These are phyloP conservation scores for Thelephora terrestris DNA, from an alignment of 1,284 basidiomycete species.

Conservation along the genomic window DNA sequence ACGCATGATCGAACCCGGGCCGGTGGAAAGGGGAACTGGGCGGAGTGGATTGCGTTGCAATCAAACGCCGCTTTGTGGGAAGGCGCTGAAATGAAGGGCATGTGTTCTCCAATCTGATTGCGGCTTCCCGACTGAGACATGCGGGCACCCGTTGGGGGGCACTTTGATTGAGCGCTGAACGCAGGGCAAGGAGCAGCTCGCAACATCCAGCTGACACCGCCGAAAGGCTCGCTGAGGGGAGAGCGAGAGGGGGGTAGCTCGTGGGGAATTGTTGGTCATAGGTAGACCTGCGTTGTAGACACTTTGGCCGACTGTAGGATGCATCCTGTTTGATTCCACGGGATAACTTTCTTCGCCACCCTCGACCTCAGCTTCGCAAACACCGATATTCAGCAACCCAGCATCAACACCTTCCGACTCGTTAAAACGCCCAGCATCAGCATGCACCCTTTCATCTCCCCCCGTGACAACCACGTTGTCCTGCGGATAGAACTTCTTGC, in stretches of 20 bases:
- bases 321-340: too few species aligned
- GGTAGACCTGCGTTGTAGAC: not conserved
- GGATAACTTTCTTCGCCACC: conserved; percentile 54
- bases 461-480: conserved; percentile 40
- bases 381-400: conserved; percentile 20
- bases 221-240: conserved; percentile 10
- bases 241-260: not conserved
- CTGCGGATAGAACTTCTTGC: conserved; percentile 73
- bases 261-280: conserved; percentile 6
- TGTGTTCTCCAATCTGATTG: conserved; percentile 12
- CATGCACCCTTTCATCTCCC: conserved; percentile 13
- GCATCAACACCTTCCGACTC: conserved; percentile 18
- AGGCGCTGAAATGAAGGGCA: conserved; percentile 48
- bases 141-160: too few species aligned
- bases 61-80: conserved; percentile 61
- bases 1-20: conserved; percentile 49
- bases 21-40: conserved; percentile 21
- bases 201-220: conserved; percentile 16
- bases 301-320: not conserved
- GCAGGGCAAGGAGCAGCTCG: conserved; percentile 21
- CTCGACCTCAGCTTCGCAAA: conserved; percentile 50
- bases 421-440: conserved; percentile 20
- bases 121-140: conserved; percentile 3
- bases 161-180: conserved; percentile 27
- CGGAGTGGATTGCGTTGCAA: conserved; percentile 38